A percentile compares a stretch with the other conserved stretches of the same genome.
Evolutionary conservation across 306 rosid genomes (phyloP).

Genomic region (Quillaja saponaria): DNA sequence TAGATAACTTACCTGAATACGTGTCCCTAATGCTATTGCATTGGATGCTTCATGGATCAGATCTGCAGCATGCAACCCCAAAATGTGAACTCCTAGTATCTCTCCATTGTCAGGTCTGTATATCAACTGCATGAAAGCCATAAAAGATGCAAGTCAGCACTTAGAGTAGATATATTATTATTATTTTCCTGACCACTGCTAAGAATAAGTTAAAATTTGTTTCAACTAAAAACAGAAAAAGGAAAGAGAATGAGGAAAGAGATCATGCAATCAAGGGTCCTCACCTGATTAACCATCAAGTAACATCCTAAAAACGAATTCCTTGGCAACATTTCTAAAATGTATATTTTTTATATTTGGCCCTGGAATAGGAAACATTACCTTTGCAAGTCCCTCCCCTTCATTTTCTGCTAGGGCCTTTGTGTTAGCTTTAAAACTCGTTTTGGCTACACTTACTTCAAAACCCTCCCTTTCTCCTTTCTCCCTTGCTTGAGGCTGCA

Average conservation of each 20-base stretch:
- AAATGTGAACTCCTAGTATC: slow-evolving; percentile 94
- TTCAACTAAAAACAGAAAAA: background rate
- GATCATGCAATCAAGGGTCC: slow-evolving; percentile 17
- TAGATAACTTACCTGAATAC: slow-evolving; percentile 65
- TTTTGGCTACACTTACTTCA: slow-evolving; percentile 83
- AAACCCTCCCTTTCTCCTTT: slow-evolving; percentile 82
- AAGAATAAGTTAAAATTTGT: slow-evolving; percentile 15
- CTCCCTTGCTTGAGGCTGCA: slow-evolving; percentile 98
- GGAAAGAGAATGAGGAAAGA: background rate
- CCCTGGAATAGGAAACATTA: slow-evolving; percentile 33
- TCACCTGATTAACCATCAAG: slow-evolving; percentile 3
- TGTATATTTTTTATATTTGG: no score
- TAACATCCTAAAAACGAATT: background rate
- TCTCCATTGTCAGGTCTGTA: slow-evolving; percentile 98
- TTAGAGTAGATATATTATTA: background rate
- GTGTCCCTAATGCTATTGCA: slow-evolving; percentile 86
- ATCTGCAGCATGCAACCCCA: slow-evolving; percentile 99
- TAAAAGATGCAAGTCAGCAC: slow-evolving; percentile 28
- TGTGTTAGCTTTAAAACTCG: slow-evolving; percentile 97
- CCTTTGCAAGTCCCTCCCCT: slow-evolving; percentile 99
- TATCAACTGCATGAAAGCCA: slow-evolving; percentile 65
- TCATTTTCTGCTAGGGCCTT: slow-evolving; percentile 98
- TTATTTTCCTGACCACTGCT: background rate
- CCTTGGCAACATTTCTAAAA: background rate
- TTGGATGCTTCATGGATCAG: slow-evolving; percentile 99